Conservation (phyloP, 768 basidiomycete genomes). For the Naganishia onofrii region DNA sequence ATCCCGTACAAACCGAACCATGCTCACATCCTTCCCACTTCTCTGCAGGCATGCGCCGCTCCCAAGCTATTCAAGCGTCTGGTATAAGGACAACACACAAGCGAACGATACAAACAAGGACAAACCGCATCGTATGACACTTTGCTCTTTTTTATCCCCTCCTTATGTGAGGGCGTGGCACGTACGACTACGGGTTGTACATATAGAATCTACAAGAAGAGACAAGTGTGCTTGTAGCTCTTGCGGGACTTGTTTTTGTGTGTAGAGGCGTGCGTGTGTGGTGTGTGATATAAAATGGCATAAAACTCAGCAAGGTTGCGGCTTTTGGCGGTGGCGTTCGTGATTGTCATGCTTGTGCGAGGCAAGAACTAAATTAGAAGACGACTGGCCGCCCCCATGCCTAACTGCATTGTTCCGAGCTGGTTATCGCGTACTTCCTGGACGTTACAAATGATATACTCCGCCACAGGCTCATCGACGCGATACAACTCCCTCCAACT, state of each 20-base stretch:
- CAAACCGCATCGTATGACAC: too few relatives aligned
- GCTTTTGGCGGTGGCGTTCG: too few relatives aligned
- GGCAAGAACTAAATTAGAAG: too few relatives aligned
- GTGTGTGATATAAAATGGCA: conserved; percentile 24
- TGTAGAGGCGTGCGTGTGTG: too few relatives aligned
- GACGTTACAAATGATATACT: too few relatives aligned
- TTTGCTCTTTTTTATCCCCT: not conserved
- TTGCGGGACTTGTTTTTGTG: not conserved
- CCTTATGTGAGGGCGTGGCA: not conserved
- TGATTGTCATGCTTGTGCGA: too few relatives aligned
- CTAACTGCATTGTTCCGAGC: too few relatives aligned
- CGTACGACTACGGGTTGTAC: conserved; percentile 21
- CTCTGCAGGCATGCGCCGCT: conserved; percentile 58
- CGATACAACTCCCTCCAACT: too few relatives aligned
- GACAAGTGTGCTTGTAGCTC: too few relatives aligned
- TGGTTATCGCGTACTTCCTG: too few relatives aligned
- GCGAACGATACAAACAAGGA: not conserved
- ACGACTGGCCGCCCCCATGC: too few relatives aligned
- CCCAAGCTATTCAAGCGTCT: conserved; percentile 82
- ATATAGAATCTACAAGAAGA: conserved; percentile 1
- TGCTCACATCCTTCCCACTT: conserved; percentile 32
- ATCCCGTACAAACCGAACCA: conserved; percentile 29
- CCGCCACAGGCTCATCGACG: too few relatives aligned
- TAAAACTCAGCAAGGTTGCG: not conserved
- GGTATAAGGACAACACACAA: conserved; percentile 35